Conservation (phyloP, 2,329 filamentous ascomycete genomes). For the Ascochyta koolunga region DNA sequence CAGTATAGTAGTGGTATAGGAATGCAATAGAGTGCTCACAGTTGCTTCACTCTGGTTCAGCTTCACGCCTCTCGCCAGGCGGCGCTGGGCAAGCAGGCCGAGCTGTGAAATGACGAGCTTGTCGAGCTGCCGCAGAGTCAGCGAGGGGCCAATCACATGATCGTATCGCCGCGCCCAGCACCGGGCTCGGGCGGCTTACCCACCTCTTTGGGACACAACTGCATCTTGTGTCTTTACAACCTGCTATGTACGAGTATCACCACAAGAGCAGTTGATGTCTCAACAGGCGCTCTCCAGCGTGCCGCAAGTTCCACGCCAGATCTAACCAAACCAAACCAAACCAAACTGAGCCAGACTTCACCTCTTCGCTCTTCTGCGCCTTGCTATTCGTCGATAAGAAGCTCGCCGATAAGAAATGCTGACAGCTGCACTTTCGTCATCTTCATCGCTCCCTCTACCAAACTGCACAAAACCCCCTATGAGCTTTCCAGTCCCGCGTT, state of each 20-base stretch:
- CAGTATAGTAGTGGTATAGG: too few relatives aligned
- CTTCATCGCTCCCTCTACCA: background rate
- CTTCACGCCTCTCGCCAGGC: conserved; percentile 84
- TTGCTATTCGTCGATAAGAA: conserved; percentile 10
- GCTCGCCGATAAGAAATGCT: conserved; percentile 3
- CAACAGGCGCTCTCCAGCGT: background rate
- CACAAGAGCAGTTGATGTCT: background rate
- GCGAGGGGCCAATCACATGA: conserved; percentile 16
- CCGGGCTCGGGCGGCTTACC: conserved; percentile 15
- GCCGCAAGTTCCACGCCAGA: background rate
- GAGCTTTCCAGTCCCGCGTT: too few relatives aligned
- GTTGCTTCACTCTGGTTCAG: conserved; percentile 90
- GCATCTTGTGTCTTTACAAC: conserved; percentile 39
- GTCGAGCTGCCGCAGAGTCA: conserved; percentile 71
- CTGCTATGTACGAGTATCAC: too few relatives aligned
- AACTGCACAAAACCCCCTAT: background rate
- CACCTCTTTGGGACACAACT: conserved; percentile 49
- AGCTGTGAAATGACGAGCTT: conserved; percentile 93
- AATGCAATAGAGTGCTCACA: too few relatives aligned
- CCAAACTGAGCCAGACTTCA: background rate
- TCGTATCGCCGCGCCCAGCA: background rate
- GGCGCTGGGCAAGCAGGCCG: conserved; percentile 83
- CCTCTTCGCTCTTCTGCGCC: background rate
- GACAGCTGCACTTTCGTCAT: conserved; percentile 9
- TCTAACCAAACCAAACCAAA: conserved; percentile 4